These are phyloP conservation scores for Neoscytalidium dimidiatum DNA, from an alignment of 2,329 filamentous ascomycete species.

Conservation along the genomic window DNA sequence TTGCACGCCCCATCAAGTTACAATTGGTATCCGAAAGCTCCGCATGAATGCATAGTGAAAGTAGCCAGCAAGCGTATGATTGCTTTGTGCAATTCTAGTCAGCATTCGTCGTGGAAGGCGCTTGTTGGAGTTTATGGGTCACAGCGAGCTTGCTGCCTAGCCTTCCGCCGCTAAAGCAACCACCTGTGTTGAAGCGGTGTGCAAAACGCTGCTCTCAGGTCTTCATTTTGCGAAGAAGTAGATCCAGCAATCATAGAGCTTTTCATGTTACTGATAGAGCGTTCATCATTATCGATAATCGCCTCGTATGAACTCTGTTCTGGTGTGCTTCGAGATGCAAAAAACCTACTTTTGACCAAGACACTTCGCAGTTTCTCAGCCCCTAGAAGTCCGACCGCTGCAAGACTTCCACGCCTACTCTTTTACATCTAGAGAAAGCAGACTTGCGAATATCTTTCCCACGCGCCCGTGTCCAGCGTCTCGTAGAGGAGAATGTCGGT, in stretches of 20 bases:
- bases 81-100: too few relatives aligned
- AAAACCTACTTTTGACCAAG: not conserved
- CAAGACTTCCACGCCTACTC: not conserved
- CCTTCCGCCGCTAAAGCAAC: too few relatives aligned
- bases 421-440: not conserved
- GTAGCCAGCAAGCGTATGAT: too few relatives aligned
- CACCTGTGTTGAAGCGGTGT: too few relatives aligned
- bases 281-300: not conserved
- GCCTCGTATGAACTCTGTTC: not conserved
- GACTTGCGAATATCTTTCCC: not conserved
- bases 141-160: too few relatives aligned
- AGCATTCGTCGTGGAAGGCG: too few relatives aligned
- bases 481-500: not conserved
- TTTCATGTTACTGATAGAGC: too few relatives aligned
- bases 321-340: not conserved
- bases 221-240: too few relatives aligned
- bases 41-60: not conserved
- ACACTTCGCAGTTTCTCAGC: not conserved
- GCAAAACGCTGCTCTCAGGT: too few relatives aligned
- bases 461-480: not conserved
- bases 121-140: too few relatives aligned
- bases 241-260: too few relatives aligned
- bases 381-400: not conserved
- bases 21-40: not conserved
- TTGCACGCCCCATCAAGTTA: not conserved